A percentile compares a stretch with the other conserved stretches of the same genome.
phyloP scores from a whole-genome alignment of 2,329 filamentous ascomycete species.

The Hymenoscyphus albidus region DNA sequence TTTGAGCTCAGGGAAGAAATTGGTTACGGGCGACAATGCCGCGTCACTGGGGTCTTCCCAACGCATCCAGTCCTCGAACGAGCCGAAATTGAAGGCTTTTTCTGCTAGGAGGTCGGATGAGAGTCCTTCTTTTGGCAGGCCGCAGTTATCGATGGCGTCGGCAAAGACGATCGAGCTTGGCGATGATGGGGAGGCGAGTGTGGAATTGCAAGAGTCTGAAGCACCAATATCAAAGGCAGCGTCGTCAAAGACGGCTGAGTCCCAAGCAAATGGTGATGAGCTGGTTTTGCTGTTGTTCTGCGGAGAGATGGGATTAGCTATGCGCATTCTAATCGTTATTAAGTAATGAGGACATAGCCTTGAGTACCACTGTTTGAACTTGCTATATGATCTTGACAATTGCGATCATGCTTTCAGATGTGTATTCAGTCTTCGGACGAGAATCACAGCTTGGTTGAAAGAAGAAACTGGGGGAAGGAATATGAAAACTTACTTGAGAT shows the following conservation, averaged over 20 bases:
- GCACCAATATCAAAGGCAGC: conserved; percentile 15
- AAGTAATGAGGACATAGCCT: background rate
- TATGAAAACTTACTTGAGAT: conserved; percentile 22
- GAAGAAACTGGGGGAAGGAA: background rate
- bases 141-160: conserved; percentile 17
- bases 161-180: conserved; percentile 22
- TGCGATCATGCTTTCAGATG: background rate
- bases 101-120: conserved; percentile 21
- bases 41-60: conserved; percentile 33
- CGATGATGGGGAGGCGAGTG: conserved; percentile 28
- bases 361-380: background rate
- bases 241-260: conserved; percentile 20
- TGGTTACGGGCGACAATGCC: conserved; percentile 28
- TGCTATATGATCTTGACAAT: background rate
- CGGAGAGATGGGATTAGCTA: conserved; percentile 8
- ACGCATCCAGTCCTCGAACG: conserved; percentile 34
- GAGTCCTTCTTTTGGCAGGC: conserved; percentile 21
- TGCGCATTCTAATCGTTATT: background rate
- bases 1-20: conserved; percentile 31
- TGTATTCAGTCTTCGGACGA: background rate
- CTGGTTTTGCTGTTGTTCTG: conserved; percentile 19
- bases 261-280: conserved; percentile 22
- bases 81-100: conserved; percentile 27
- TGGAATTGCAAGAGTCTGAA: conserved; percentile 30
- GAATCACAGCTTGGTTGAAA: background rate